Conservation (phyloP, 1,139 yeast genomes). For the Geotrichum cucujoidarum region DNA sequence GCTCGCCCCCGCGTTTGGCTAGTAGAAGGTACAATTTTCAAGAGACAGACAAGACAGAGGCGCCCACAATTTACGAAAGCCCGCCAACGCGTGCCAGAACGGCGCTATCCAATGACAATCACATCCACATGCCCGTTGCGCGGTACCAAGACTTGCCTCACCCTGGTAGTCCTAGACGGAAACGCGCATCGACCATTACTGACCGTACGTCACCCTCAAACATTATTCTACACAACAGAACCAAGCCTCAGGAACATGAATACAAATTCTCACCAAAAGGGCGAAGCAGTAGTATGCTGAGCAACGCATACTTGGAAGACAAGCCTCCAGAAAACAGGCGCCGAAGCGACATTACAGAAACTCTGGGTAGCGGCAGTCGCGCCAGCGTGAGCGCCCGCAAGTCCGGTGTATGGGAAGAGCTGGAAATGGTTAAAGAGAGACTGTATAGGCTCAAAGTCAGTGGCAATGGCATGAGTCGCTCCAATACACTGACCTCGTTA, state of each 20-base stretch:
- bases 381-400: not conserved
- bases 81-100: not conserved
- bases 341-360: not conserved
- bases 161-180: not conserved
- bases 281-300: not conserved
- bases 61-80: not conserved
- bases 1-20: not conserved
- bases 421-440: conserved; percentile 14
- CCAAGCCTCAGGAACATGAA: not conserved
- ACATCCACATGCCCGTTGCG: not conserved
- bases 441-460: conserved; percentile 11
- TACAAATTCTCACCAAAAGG: not conserved
- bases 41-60: not conserved
- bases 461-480: not conserved
- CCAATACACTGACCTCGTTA: not conserved
- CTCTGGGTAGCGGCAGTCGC: not conserved
- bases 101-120: not conserved
- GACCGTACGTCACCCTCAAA: not conserved
- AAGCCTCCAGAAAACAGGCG: not conserved
- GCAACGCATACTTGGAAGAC: not conserved
- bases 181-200: conserved; percentile 5
- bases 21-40: not conserved
- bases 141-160: not conserved
- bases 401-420: conserved; percentile 17
- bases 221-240: not conserved